A percentile compares a stretch with the other conserved stretches of the same genome.
phyloP scores from a whole-genome alignment of 2,329 filamentous ascomycete species.

The Pestalotiopsis sp. region DNA sequence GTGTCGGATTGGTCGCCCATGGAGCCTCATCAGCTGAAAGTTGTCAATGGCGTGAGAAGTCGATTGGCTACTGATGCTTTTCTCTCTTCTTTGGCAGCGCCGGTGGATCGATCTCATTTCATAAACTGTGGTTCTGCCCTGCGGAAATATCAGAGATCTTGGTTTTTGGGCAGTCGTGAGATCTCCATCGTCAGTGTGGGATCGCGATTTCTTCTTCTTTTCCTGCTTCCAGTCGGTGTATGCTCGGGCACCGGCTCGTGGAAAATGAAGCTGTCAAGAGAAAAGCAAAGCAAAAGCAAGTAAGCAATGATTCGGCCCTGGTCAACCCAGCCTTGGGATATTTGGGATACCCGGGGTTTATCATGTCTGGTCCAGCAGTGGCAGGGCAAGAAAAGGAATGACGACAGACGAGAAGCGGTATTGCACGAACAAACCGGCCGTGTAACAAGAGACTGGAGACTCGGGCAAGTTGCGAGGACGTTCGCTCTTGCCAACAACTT shows the following conservation, averaged over 20 bases:
- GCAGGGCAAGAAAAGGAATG: background rate
- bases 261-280: background rate
- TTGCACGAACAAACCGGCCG: background rate
- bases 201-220: background rate
- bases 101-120: background rate
- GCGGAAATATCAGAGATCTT: background rate
- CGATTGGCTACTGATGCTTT: background rate
- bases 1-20: background rate
- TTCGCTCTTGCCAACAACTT: background rate
- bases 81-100: background rate
- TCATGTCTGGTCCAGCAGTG: background rate
- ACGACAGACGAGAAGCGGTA: background rate
- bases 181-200: background rate
- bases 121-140: background rate
- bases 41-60: background rate
- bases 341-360: background rate
- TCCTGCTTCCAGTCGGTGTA: background rate
- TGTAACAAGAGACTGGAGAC: background rate
- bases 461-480: background rate
- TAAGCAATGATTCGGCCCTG: background rate
- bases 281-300: background rate
- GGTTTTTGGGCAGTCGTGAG: background rate
- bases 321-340: background rate
- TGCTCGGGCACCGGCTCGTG: background rate
- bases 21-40: conserved; percentile 1